Evolutionary conservation across 768 basidiomycete genomes (phyloP).

Genomic region (Lentinula sp.): DNA sequence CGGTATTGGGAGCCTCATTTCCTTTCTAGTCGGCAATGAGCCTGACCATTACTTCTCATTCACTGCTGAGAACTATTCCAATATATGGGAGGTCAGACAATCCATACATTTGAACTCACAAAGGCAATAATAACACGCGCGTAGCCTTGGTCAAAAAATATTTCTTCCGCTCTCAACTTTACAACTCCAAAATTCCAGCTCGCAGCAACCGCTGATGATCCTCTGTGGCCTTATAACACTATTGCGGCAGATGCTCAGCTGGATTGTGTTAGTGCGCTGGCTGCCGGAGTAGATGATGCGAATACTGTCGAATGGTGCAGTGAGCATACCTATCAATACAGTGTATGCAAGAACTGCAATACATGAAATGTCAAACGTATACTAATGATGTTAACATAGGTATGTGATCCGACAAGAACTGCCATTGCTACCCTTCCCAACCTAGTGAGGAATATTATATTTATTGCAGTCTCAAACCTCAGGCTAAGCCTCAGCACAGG

Average conservation of each 20-base stretch:
- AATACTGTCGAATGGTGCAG: conserved; percentile 41
- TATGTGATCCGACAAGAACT: conserved; percentile 36
- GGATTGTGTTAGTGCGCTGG: conserved; percentile 43
- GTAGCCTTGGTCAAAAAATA: conserved; percentile 45
- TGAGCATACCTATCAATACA: conserved; percentile 52
- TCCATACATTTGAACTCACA: neutral
- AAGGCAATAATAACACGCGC: neutral
- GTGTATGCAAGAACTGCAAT: conserved; percentile 24
- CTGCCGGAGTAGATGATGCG: conserved; percentile 35
- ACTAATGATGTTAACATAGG: conserved; percentile 14
- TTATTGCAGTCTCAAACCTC: neutral
- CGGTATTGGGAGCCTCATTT: neutral
- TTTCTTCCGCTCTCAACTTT: conserved; percentile 32
- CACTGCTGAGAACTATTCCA: conserved; percentile 37
- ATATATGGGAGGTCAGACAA: conserved; percentile 34
- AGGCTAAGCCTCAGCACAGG: conserved; percentile 22
- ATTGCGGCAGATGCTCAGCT: conserved; percentile 36
- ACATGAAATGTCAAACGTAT: neutral
- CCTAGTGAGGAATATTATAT: conserved; percentile 23
- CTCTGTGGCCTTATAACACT: conserved; percentile 43
- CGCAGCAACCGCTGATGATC: conserved; percentile 45
- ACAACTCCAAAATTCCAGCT: conserved; percentile 38
- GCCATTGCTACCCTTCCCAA: conserved; percentile 45
- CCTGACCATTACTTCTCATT: conserved; percentile 44
- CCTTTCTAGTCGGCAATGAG: conserved; percentile 43